These are phyloP conservation scores for Torrubiella hemipterigena DNA, from an alignment of 2,329 filamentous ascomycete species.

Conservation along the genomic window DNA sequence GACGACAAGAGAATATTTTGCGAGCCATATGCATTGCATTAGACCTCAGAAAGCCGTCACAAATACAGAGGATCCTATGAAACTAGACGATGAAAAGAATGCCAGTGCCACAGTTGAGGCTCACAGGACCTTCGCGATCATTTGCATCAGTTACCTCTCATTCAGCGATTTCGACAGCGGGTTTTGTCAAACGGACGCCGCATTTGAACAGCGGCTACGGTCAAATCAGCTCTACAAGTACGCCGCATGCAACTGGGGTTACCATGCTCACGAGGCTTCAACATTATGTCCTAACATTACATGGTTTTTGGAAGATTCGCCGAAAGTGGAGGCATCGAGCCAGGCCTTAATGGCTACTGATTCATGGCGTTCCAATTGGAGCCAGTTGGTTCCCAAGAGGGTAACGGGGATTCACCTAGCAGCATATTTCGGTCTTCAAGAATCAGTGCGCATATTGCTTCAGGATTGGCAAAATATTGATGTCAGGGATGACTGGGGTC, in stretches of 20 bases:
- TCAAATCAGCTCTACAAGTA: constrained; percentile 17
- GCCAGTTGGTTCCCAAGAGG: constrained; percentile 4
- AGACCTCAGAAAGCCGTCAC: background rate
- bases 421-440: constrained; percentile 12
- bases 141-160: constrained; percentile 16
- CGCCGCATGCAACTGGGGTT: constrained; percentile 19
- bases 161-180: constrained; percentile 12
- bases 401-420: constrained; percentile 13
- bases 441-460: constrained; percentile 1
- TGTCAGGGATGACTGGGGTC: background rate
- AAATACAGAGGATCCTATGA: background rate
- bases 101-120: background rate
- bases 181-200: constrained; percentile 7
- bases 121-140: background rate
- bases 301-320: constrained; percentile 8
- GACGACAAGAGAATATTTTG: too few species aligned
- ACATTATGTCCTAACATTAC: constrained; percentile 4
- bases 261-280: constrained; percentile 14
- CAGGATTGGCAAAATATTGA: background rate
- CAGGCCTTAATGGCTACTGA: constrained; percentile 10
- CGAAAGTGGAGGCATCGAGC: constrained; percentile 8
- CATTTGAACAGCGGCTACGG: constrained; percentile 11
- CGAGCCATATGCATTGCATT: background rate
- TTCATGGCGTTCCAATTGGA: constrained; percentile 3
- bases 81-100: background rate